These are phyloP conservation scores for Boletus huronensis DNA, from an alignment of 768 basidiomycete species.

Conservation along the genomic window DNA sequence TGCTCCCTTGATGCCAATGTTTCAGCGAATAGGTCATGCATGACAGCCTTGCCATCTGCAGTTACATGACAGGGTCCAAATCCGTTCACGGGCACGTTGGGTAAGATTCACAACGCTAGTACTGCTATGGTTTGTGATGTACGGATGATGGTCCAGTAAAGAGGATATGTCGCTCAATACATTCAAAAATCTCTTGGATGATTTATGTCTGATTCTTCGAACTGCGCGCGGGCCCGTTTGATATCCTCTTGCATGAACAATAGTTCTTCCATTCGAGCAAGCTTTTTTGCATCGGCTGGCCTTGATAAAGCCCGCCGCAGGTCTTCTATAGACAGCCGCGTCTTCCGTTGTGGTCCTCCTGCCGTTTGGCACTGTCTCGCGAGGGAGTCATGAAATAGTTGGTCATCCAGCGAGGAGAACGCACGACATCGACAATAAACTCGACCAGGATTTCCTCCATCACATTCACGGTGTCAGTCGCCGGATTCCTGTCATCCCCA, in stretches of 20 bases:
- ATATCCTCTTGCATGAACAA: slow-evolving; percentile 94
- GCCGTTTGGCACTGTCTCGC: slow-evolving; percentile 65
- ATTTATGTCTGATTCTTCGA: slow-evolving; percentile 53
- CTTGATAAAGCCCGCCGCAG: slow-evolving; percentile 74
- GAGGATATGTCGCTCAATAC: neutral
- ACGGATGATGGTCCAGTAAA: neutral
- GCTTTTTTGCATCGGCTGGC: slow-evolving; percentile 88
- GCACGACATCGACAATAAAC: slow-evolving; percentile 84
- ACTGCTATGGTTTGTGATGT: neutral
- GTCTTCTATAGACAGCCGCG: slow-evolving; percentile 83
- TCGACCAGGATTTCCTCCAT: slow-evolving; percentile 94
- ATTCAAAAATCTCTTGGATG: slow-evolving; percentile 45
- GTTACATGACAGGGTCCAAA: neutral
- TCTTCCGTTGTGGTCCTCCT: slow-evolving; percentile 63
- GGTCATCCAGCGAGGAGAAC: slow-evolving; percentile 32
- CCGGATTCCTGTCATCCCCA: slow-evolving; percentile 86
- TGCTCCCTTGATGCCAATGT: neutral
- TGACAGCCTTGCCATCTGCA: neutral
- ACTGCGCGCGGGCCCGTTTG: slow-evolving; percentile 80
- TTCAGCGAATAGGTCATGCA: neutral
- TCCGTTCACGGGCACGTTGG: neutral
- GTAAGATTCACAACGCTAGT: slow-evolving; percentile 1
- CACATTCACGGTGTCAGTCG: slow-evolving; percentile 82
- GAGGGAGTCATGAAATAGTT: slow-evolving; percentile 4
- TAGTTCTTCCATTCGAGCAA: slow-evolving; percentile 88